phyloP scores from a whole-genome alignment of 176 grass and related monocot genomes.

The Rhynchospora breviuscula region DNA sequence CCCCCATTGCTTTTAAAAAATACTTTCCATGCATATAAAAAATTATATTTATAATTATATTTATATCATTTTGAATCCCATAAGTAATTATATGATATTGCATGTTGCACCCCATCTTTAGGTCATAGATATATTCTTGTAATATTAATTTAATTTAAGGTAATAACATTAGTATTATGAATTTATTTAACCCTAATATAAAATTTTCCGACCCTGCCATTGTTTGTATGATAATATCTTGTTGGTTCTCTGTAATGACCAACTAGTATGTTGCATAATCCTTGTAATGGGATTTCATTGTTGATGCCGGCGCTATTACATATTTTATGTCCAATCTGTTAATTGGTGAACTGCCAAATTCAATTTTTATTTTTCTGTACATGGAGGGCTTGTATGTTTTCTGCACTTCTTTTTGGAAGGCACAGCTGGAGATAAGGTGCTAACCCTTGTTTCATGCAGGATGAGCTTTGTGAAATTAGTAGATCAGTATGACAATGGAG shows the following conservation, averaged over 20 bases:
- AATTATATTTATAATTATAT: no score
- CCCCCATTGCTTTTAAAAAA: no score
- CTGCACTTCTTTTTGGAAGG: neutral
- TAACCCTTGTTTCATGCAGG: constrained; percentile 33
- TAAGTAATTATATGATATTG: no score
- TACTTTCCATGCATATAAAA: no score
- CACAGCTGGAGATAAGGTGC: neutral
- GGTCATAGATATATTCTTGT: no score
- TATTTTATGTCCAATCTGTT: neutral
- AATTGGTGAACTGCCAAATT: neutral
- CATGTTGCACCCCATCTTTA: no score
- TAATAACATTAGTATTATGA: no score
- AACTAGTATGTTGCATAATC: neutral
- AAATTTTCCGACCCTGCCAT: neutral
- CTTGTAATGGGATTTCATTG: neutral
- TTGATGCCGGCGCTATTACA: neutral
- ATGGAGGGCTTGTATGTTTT: neutral
- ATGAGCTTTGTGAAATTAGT: constrained; percentile 75
- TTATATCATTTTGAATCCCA: no score
- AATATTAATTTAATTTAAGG: no score
- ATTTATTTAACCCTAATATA: no score
- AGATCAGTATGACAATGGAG: constrained; percentile 79
- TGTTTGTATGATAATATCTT: neutral
- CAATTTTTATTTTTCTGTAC: neutral
- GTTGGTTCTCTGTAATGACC: neutral